phyloP scores from a whole-genome alignment of 352 stramenopile species.

The Pythium guiyangense region DNA sequence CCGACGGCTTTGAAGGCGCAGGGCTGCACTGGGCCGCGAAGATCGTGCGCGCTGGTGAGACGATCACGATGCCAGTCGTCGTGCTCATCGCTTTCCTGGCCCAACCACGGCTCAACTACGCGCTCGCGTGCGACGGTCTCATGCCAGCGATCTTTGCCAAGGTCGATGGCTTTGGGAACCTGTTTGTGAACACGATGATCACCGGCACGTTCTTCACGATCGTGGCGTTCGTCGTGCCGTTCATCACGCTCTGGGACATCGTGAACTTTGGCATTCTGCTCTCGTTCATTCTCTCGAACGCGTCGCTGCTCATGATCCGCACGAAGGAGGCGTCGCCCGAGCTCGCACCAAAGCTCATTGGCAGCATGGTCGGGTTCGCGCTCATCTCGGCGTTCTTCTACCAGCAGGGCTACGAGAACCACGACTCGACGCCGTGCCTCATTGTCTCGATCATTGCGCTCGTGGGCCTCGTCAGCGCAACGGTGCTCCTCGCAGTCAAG shows the following conservation, averaged over 20 bases:
- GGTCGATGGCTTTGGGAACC: constrained; percentile 72
- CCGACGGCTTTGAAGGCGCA: constrained; percentile 40
- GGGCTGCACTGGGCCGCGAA: constrained; percentile 37
- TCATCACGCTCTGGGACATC: constrained; percentile 79
- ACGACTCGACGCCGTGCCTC: constrained; percentile 25
- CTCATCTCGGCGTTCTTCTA: constrained; percentile 47
- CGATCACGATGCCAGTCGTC: constrained; percentile 91
- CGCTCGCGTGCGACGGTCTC: constrained; percentile 91
- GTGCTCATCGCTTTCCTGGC: constrained; percentile 93
- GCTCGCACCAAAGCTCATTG: constrained; percentile 28
- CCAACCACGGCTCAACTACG: constrained; percentile 93
- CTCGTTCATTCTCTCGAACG: constrained; percentile 81
- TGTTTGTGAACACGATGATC: constrained; percentile 80
- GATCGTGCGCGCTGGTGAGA: constrained; percentile 52
- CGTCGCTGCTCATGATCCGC: constrained; percentile 56
- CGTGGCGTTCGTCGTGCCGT: constrained; percentile 72
- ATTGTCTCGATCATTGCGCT: constrained; percentile 30
- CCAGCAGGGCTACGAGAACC: constrained; percentile 49
- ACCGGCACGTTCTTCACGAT: constrained; percentile 62
- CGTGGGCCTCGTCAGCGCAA: too few species aligned
- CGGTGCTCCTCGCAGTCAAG: constrained; percentile 36
- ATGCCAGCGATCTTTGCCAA: constrained; percentile 85
- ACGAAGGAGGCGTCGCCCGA: constrained; percentile 44
- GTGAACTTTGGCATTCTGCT: constrained; percentile 84
- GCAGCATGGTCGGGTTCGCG: constrained; percentile 26